Evolutionary conservation across 192 early-diverging fungal species (phyloP), one percentile per base, ranked within the genome.

Genomic region (Backusella luteola): DNA sequence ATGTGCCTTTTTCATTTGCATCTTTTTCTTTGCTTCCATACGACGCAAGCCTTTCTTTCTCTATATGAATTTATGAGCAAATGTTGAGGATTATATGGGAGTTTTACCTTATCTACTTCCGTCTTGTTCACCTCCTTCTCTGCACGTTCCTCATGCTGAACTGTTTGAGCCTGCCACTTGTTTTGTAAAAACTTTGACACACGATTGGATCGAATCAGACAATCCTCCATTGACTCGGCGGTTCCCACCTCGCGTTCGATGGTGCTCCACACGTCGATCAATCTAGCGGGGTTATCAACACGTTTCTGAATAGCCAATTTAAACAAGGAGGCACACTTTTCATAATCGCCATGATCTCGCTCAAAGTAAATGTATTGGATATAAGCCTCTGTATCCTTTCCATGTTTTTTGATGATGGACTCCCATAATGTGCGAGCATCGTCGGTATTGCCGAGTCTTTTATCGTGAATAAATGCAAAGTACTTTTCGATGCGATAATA

Each of bases 401-500:
- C 66, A 67, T 82, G 83, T 7, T 35, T 34, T 39, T 76, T 77
- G 15, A 84, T 75, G 23, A 84, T 66, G 7, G 34, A 49, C 17
- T 86, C 74, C 85, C 85, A 86, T 53, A 82, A 42, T 35, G 80
- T 67, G 23, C 80, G 66, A 12, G 80, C 85, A 36, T 78, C 76
- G 1, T 67, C 44, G 8, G 67, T 9, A 39, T 86, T 66, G 26
- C 66, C 67, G 19, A 82, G 44, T 26, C 52, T 44, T 26, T 80
- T 85, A 39, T 73, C 67, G 63, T 80, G 71, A n/a, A 86, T 76
- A 46, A 63, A 71, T 4, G 81, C 78, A 49, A 80, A 78, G 44
- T 86, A 86, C 17, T 77, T 75, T 69, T 86, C 80, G 17, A 86
- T 67, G 34, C 85, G 83, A 53, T 78, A 82, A 73, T 78, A 78